A percentile compares a stretch with the other conserved stretches of the same genome.
Conservation (phyloP, 2,329 filamentous ascomycete species). For the Alternaria angustiovoidea region DNA sequence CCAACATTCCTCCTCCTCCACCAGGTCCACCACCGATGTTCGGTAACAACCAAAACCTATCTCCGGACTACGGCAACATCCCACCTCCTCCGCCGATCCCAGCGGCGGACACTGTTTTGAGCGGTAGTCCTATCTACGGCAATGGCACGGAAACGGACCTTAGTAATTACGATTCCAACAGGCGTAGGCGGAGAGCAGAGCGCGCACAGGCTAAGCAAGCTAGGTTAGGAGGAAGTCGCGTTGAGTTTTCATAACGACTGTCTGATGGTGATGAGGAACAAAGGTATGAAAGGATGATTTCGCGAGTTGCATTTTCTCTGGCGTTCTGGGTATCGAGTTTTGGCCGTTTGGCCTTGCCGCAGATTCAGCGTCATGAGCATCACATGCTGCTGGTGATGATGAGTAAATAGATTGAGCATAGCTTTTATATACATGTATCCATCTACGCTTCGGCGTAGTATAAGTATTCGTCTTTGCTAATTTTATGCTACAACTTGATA, state of each 20-base stretch:
- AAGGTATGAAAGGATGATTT: not conserved
- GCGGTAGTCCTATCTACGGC: constrained; percentile 45
- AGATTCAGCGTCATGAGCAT: not conserved
- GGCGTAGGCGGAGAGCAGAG: constrained; percentile 50
- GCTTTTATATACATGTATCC: not conserved
- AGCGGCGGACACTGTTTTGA: constrained; percentile 42
- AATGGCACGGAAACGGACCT: constrained; percentile 52
- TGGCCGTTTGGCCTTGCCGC: not conserved
- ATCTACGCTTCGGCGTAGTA: not conserved
- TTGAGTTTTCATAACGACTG: constrained; percentile 50
- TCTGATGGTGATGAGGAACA: constrained; percentile 2
- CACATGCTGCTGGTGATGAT: not conserved
- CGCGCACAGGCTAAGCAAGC: constrained; percentile 50
- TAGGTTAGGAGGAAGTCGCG: constrained; percentile 46
- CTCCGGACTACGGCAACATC: constrained; percentile 23
- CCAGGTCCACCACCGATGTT: constrained; percentile 41
- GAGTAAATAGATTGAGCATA: constrained; percentile 3
- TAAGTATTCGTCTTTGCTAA: not conserved
- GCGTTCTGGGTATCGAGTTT: constrained; percentile 7
- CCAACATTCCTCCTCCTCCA: constrained; percentile 42
- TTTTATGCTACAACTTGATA: not conserved
- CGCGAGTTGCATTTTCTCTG: constrained; percentile 4
- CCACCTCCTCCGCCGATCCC: constrained; percentile 50
- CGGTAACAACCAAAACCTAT: constrained; percentile 7
- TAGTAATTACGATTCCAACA: constrained; percentile 51